Conservation (phyloP, 345 rosid genomes). For the Acer campestre region DNA sequence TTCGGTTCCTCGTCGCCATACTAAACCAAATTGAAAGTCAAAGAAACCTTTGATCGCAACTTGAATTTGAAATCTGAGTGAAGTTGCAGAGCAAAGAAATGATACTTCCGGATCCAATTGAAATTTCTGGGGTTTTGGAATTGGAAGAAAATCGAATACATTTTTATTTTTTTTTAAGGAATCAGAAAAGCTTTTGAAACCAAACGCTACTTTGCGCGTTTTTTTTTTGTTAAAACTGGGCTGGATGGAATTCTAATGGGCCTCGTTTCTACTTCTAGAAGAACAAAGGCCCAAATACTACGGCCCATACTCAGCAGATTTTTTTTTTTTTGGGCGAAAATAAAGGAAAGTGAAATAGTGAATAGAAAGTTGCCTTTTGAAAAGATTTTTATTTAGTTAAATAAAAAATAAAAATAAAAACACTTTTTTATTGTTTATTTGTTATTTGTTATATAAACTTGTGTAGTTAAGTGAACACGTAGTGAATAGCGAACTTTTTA, state of each 20-base stretch:
- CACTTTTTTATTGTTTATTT: no score
- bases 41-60: not conserved
- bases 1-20: conserved; percentile 67
- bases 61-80: not conserved
- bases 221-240: not conserved
- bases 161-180: not conserved
- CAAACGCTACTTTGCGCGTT: conserved; percentile 1
- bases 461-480: not conserved
- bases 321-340: not conserved
- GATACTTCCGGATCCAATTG: not conserved
- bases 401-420: no score
- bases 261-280: not conserved
- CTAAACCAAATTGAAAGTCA: not conserved
- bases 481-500: not conserved
- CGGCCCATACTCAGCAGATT: not conserved
- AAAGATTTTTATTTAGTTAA: not conserved
- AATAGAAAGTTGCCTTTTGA: not conserved
- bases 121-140: not conserved
- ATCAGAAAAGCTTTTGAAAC: not conserved
- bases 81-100: not conserved
- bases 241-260: not conserved
- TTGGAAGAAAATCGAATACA: no score
- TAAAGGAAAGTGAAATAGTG: not conserved
- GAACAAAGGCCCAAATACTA: not conserved
- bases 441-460: no score